Base-by-base conservation (phyloP, 139 green algal genomes). In the Micractinium conductrix region DNA sequence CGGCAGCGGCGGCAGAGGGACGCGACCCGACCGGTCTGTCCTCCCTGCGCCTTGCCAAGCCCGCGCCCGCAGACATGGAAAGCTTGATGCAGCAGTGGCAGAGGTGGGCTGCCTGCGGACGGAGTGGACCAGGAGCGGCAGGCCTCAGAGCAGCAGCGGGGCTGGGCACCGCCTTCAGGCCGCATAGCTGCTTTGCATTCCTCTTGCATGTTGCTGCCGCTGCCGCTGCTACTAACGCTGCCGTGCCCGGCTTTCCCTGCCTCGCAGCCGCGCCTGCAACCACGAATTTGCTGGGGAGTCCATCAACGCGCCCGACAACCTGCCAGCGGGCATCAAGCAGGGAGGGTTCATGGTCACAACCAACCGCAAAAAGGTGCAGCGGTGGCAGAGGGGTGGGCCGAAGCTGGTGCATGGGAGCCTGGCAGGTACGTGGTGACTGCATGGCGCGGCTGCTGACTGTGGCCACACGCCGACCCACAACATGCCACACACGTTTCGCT, bases 261-360 rank as follows among this genome's bases (percentile, higher is more conserved):
- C 45, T 43, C 14, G 53, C 80, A 85, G 80, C 50, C 80, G 80
- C 45, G 26, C 44, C 14, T 85, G 69, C 80, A 85, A 85, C 70
- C 80, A 85, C 55, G 50, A 55, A 14, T 37, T 72, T 63, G 70
- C 80, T 0, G 80, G 80, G 0, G 70, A 30, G 26, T 85, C 80
- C 0, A 1, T 60, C 12, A 30, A 17, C 4, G 80, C 80, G 1
- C 80, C 80, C 9, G 53, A 58, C n/a, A n/a, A n/a, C 26, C 35
- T 85, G 38, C 80, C 80, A 17, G 50, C 76, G 10, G 50, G 35
- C 8, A 70, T 85, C 38, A 63, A 79, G 38, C n/a, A 28, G 4
- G 69, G 80, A 12, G 42, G 53, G 33, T 85, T 74, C 53, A 85
- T 85, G 80, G 50, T 85, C 38, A 85, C 80, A 6, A 80, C 58